These are phyloP conservation scores for Przewalskia tangutica DNA, from an alignment of 257 asterid species.

Conservation along the genomic window DNA sequence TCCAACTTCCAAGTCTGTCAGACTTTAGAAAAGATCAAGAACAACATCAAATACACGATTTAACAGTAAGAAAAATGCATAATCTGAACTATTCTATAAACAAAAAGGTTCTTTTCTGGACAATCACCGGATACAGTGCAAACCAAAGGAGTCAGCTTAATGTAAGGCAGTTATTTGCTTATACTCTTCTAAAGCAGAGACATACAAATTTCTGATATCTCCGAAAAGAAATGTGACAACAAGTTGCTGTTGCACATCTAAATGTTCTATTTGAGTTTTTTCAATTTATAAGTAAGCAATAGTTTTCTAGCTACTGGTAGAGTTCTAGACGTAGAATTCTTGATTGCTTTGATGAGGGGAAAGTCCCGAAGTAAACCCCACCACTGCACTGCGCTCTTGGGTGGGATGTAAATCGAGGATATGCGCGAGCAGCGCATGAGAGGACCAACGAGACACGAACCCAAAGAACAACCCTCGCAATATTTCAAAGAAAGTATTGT, in stretches of 20 bases:
- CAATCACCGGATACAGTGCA: neutral
- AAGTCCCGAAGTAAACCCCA: no score
- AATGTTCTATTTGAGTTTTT: neutral
- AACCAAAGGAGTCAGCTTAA: slow-evolving; percentile 11
- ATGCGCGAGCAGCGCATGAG: no score
- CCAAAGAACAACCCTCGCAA: no score
- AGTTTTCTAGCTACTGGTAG: neutral
- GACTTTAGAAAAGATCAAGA: neutral
- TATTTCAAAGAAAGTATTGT: no score
- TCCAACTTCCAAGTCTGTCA: neutral
- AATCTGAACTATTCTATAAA: neutral
- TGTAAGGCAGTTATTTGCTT: neutral
- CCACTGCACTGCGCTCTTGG: no score
- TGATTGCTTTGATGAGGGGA: no score
- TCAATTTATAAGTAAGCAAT: neutral
- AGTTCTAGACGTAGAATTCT: neutral
- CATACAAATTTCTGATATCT: neutral
- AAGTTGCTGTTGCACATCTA: neutral
- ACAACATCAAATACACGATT: neutral
- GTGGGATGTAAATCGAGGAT: no score
- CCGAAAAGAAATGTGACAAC: neutral
- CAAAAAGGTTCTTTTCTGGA: neutral
- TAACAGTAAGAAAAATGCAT: neutral
- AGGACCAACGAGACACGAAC: no score
- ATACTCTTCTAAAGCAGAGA: neutral